Evolutionary conservation across 805 yeast genomes (phyloP), one percentile per base, ranked within the genome.

Genomic region (Scheffersomyces coipomensis): DNA sequence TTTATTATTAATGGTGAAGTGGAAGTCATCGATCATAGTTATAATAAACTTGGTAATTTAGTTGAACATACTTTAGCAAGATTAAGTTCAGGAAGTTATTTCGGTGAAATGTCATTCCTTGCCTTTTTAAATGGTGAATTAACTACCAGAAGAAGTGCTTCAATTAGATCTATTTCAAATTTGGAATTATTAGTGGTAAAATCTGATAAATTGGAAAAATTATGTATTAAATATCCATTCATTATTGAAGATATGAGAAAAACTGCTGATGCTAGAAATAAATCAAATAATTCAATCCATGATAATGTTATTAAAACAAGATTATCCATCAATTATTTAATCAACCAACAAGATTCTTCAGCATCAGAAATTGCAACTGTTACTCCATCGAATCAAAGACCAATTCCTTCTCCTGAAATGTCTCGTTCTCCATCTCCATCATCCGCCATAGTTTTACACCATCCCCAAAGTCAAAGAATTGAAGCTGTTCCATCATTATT

Each of bases 71-170:
- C 73, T 1, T 55, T 79, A 27, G 88, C 86, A 3, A 68, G 87
- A 41, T 61, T 85, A 19, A 72, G 78, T 2, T 60, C 78, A 12
- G 87, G 85, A 16, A 73, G 80, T 24, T 83, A 81, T 58, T 83
- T 85, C 61, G 93, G 93, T 17, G 91, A 84, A 56, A 81, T 84
- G 82, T 76, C 87, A 0, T 85, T 84, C 48, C 58, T 85, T 30
- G 64, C 78, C 3, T 69, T 71, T 10, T 50, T 80, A 16, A 37
- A 46, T 8, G 50, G 62, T 48, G 32, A 52, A 40, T 36, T 56
- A 6, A 25, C 29, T n/a, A 35, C 34, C 18, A 44, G 33, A 34
- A 60, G 90, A 47, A 74, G 81, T 31, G 90, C 89, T 0, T 77
- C 78, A 42, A 79, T 85, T 24, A 66, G 89, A 43, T 71, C 88